phyloP scores from a whole-genome alignment of 2,329 filamentous ascomycete genomes.

The Xylariaceae sp. region DNA sequence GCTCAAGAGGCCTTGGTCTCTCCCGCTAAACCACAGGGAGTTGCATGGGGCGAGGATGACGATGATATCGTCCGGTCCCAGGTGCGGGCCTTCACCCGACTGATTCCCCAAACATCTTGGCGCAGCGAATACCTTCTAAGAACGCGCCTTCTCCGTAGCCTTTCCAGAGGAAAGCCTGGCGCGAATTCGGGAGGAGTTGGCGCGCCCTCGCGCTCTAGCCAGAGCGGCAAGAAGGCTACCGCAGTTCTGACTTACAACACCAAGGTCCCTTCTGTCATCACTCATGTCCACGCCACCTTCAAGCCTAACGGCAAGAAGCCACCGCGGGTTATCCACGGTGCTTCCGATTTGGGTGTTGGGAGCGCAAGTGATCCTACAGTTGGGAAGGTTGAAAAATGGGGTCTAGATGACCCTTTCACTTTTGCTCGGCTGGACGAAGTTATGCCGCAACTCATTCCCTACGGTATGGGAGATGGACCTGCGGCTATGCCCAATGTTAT shows the following conservation, averaged over 20 bases:
- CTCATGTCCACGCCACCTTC: conserved; percentile 75
- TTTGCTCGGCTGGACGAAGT: conserved; percentile 76
- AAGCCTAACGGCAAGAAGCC: conserved; percentile 63
- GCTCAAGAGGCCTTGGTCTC: conserved; percentile 58
- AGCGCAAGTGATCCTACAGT: conserved; percentile 74
- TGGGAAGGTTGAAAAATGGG: conserved; percentile 78
- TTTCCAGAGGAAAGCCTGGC: conserved; percentile 75
- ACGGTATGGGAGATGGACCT: conserved; percentile 73
- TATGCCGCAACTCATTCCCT: conserved; percentile 67
- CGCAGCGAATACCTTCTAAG: conserved; percentile 90
- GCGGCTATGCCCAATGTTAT: conserved; percentile 79
- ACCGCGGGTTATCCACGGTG: conserved; percentile 78
- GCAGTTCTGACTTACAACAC: conserved; percentile 84
- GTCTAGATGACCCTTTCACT: conserved; percentile 67
- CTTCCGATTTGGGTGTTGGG: conserved; percentile 71
- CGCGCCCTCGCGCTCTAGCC: conserved; percentile 45
- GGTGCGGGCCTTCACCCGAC: conserved; percentile 72
- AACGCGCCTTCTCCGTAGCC: conserved; percentile 75
- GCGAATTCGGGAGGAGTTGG: conserved; percentile 50
- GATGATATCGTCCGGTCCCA: conserved; percentile 62
- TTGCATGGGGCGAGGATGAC: conserved; percentile 43
- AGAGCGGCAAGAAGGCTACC: conserved; percentile 60
- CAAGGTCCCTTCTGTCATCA: conserved; percentile 73
- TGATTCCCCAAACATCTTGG: conserved; percentile 87
- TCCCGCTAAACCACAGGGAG: conserved; percentile 35